phyloP scores from a whole-genome alignment of 2,329 filamentous ascomycete species.

The Botrytis byssoidea region DNA sequence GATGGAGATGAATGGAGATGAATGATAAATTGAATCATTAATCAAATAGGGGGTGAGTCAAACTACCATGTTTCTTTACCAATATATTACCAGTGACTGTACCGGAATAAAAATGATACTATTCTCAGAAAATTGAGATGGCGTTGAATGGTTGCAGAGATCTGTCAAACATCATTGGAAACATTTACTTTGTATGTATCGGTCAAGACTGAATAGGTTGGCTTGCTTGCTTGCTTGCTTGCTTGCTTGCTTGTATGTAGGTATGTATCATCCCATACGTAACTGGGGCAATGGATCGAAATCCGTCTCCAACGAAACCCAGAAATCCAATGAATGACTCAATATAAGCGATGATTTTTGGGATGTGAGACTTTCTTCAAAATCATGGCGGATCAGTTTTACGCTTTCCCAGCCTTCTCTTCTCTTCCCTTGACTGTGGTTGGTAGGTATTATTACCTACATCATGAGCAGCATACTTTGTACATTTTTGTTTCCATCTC shows the following conservation, averaged over 20 bases:
- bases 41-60: not conserved
- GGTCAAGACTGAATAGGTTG: not conserved
- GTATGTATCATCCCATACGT: not conserved
- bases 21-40: not conserved
- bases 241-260: not conserved
- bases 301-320: not conserved
- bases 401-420: not conserved
- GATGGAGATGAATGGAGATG: not conserved
- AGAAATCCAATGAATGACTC: not conserved
- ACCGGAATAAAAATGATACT: not conserved
- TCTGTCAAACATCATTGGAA: not conserved
- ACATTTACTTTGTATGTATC: not conserved
- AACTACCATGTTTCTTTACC: not conserved
- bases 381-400: not conserved
- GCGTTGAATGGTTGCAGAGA: not conserved
- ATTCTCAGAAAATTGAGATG: constrained; percentile 10
- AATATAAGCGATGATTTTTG: not conserved
- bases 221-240: not conserved
- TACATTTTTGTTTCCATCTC: not conserved
- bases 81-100: not conserved
- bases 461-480: not conserved
- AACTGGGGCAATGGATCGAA: not conserved
- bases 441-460: not conserved
- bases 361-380: not conserved
- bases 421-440: not conserved